Evolutionary conservation across 345 rosid genomes (phyloP).

Genomic region (Hypericum perforatum): DNA sequence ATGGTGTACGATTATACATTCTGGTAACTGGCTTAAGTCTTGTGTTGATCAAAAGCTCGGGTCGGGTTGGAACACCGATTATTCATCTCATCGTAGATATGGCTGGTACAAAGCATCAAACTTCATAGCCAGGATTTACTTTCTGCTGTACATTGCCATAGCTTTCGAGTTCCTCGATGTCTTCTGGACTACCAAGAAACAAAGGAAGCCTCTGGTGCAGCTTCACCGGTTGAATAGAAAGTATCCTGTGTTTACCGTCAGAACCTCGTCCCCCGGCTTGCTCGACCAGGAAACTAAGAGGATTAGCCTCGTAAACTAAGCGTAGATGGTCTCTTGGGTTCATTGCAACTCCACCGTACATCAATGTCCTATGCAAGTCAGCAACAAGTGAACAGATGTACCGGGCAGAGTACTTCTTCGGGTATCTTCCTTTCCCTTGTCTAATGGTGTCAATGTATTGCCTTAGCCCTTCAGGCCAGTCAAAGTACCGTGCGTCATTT

Average conservation of each 20-base stretch:
- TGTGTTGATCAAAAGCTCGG: too few species aligned
- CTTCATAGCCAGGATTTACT: slow-evolving; percentile 94
- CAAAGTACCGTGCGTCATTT: slow-evolving; percentile 85
- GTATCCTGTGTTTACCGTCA: slow-evolving; percentile 62
- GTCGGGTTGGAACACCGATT: too few species aligned
- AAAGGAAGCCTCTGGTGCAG: slow-evolving; percentile 85
- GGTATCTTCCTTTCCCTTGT: slow-evolving; percentile 83
- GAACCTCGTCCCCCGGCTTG: slow-evolving; percentile 89
- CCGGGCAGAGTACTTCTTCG: slow-evolving; percentile 86
- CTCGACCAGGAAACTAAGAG: slow-evolving; percentile 78
- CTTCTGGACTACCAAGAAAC: slow-evolving; percentile 74
- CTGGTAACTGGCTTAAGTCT: too few species aligned
- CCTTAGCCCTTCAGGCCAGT: slow-evolving; percentile 90
- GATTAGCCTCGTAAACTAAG: slow-evolving; percentile 83
- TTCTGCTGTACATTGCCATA: slow-evolving; percentile 79
- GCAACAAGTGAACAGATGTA: slow-evolving; percentile 90
- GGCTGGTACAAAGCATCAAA: slow-evolving; percentile 40
- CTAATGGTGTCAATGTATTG: slow-evolving; percentile 68
- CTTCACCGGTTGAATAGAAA: slow-evolving; percentile 73
- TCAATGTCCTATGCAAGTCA: slow-evolving; percentile 76
- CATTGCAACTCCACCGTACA: slow-evolving; percentile 92
- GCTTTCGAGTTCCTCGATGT: slow-evolving; percentile 72
- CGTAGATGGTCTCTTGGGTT: slow-evolving; percentile 93
- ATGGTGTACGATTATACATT: too few species aligned
- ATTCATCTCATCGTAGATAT: too few species aligned